Percentiles rank a stretch among this genome's conserved stretches.
These are phyloP conservation scores for Mycena polygramma DNA, from an alignment of 768 basidiomycete genomes.

Conservation along the genomic window DNA sequence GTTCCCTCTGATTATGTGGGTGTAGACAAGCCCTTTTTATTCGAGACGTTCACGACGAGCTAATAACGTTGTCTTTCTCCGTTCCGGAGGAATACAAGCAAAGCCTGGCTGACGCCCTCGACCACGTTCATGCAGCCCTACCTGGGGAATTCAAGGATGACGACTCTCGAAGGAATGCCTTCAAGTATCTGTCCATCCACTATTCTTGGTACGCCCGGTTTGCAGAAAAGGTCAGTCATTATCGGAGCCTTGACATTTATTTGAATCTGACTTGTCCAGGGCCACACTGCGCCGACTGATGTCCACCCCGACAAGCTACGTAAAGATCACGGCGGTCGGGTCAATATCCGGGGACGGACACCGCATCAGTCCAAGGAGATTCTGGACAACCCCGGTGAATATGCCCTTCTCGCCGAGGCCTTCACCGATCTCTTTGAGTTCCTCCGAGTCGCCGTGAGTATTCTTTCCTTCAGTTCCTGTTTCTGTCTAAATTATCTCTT, in stretches of 20 bases:
- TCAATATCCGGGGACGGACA: not conserved
- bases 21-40: not conserved
- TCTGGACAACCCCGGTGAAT: not conserved
- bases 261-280: not conserved
- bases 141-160: constrained; percentile 13
- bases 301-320: not conserved
- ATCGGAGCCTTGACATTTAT: too few relatives aligned
- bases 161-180: not conserved
- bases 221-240: constrained; percentile 1
- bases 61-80: not conserved
- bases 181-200: not conserved
- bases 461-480: not conserved
- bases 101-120: not conserved
- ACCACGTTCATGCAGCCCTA: not conserved
- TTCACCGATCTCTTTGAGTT: constrained; percentile 3
- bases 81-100: constrained; percentile 6
- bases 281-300: not conserved
- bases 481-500: not conserved
- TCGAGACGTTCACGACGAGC: not conserved
- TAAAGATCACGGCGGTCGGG: not conserved
- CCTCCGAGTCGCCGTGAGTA: not conserved
- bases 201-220: constrained; percentile 4
- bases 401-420: not conserved
- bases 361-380: not conserved
- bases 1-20: not conserved